phyloP scores from a whole-genome alignment of 495 filamentous ascomycete genomes.

The Aspergillus homomorphus region DNA sequence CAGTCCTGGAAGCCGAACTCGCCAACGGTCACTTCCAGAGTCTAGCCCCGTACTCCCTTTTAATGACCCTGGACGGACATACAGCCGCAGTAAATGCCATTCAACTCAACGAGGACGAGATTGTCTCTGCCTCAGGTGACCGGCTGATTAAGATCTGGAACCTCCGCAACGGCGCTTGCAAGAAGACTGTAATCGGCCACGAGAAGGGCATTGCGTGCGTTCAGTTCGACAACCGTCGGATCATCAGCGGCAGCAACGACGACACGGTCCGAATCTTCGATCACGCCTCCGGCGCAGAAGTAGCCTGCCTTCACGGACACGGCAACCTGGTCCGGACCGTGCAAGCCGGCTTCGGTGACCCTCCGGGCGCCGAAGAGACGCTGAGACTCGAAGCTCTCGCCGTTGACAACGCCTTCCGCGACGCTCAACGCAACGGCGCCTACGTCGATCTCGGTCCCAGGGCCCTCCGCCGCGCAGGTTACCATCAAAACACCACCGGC shows the following conservation, averaged over 20 bases:
- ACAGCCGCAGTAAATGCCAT: constrained; percentile 94
- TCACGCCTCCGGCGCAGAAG: constrained; percentile 74
- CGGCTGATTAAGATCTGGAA: constrained; percentile 92
- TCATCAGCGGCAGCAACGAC: constrained; percentile 94
- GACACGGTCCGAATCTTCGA: constrained; percentile 95
- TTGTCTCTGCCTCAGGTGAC: constrained; percentile 94
- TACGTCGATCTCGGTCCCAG: constrained; percentile 40
- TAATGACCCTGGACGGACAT: constrained; percentile 78
- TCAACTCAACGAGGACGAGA: constrained; percentile 78
- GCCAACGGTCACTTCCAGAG: constrained; percentile 37
- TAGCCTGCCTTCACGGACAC: constrained; percentile 81
- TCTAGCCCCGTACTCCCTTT: constrained; percentile 62
- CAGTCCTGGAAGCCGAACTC: constrained; percentile 38
- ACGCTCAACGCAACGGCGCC: constrained; percentile 61
- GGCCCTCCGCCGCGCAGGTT: constrained; percentile 45
- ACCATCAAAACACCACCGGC: constrained; percentile 64
- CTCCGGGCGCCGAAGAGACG: constrained; percentile 72
- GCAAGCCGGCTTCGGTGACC: constrained; percentile 87
- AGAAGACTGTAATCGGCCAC: constrained; percentile 78
- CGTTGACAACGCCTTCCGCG: constrained; percentile 69
- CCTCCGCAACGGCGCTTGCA: constrained; percentile 71
- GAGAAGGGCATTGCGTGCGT: constrained; percentile 96
- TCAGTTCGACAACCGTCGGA: constrained; percentile 93
- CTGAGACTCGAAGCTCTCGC: constrained; percentile 66
- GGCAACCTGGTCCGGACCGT: constrained; percentile 84